phyloP scores from a whole-genome alignment of 148 eudicot species.

The Diospyros lotus region DNA sequence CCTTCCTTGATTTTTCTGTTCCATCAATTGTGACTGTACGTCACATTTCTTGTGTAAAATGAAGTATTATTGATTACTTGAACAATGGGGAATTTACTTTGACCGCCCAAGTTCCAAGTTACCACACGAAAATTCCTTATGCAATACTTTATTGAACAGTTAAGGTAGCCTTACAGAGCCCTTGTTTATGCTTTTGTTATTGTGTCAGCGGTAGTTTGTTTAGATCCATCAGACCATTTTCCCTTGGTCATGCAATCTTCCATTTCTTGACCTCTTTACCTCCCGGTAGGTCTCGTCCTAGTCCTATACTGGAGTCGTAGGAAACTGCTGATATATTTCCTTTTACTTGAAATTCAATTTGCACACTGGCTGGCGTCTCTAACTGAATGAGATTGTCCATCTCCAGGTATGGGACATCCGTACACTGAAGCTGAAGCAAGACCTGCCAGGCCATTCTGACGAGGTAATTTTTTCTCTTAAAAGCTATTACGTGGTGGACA shows the following conservation, averaged over 20 bases:
- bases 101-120: no score
- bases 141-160: no score
- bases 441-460: slow-evolving; percentile 94
- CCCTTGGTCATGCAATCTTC: not conserved
- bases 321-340: not conserved
- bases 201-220: not conserved
- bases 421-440: slow-evolving; percentile 83
- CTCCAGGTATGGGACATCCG: slow-evolving; percentile 85
- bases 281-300: not conserved
- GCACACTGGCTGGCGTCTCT: not conserved
- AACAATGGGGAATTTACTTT: no score
- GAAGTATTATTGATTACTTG: no score
- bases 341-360: not conserved
- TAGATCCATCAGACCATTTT: no score
- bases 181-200: not conserved
- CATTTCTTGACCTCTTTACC: not conserved
- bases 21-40: no score
- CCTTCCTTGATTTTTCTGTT: no score
- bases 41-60: no score
- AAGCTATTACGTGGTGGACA: not conserved
- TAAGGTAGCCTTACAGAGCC: not conserved
- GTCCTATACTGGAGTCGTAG: not conserved
- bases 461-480: slow-evolving; percentile 42
- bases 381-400: not conserved
- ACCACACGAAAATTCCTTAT: no score